phyloP scores from a whole-genome alignment of 148 eudicot species.

The Suaeda aralocaspica region DNA sequence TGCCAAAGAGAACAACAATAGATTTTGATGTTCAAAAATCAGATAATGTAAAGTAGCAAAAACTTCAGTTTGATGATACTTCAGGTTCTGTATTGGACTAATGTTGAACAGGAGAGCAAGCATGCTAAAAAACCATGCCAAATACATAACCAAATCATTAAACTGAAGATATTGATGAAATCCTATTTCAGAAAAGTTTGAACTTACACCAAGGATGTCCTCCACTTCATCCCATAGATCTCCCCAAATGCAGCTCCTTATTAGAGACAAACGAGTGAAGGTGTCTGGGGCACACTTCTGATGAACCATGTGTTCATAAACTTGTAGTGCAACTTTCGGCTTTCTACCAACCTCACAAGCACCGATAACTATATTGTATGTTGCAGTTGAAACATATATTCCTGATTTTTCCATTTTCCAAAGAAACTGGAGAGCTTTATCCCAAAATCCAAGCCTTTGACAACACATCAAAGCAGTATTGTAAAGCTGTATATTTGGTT shows the following conservation, averaged over 20 bases:
- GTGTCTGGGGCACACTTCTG: slow-evolving; percentile 47
- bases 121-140: background rate
- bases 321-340: slow-evolving; percentile 53
- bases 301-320: slow-evolving; percentile 57
- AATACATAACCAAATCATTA: background rate
- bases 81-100: background rate
- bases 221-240: slow-evolving; percentile 53
- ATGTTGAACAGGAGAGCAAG: background rate
- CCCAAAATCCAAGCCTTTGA: slow-evolving; percentile 57
- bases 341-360: slow-evolving; percentile 67
- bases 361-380: slow-evolving; percentile 62
- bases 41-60: no score
- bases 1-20: slow-evolving; percentile 7
- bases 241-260: slow-evolving; percentile 68
- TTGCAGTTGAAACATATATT: slow-evolving; percentile 34
- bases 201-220: slow-evolving; percentile 50
- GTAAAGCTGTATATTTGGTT: slow-evolving; percentile 43
- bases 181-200: background rate
- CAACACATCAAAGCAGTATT: slow-evolving; percentile 60
- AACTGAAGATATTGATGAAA: no score
- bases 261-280: slow-evolving; percentile 53
- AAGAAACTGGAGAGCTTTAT: slow-evolving; percentile 52
- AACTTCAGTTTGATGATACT: background rate
- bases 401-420: slow-evolving; percentile 63
- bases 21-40: slow-evolving; percentile 2